These are phyloP conservation scores for Penicillium verrucosum DNA, from an alignment of 2,329 filamentous ascomycete species.

Conservation along the genomic window DNA sequence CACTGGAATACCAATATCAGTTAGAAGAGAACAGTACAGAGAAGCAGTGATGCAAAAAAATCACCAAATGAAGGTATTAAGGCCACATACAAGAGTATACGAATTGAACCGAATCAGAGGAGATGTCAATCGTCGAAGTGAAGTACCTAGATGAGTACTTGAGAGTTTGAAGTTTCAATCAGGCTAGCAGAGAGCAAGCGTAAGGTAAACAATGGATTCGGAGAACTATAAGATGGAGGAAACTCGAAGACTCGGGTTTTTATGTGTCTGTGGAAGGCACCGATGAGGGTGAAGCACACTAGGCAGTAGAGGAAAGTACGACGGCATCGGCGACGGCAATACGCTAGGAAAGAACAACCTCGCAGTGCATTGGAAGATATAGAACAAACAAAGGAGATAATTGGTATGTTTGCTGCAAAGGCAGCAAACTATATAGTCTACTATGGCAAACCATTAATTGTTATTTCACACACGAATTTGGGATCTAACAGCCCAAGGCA, in stretches of 20 bases:
- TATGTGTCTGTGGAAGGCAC: no score
- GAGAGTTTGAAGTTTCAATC: not conserved
- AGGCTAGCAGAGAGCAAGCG: not conserved
- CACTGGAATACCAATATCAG: not conserved
- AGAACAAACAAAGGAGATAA: constrained; percentile 25
- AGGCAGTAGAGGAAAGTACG: not conserved
- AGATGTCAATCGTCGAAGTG: not conserved
- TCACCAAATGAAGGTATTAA: not conserved
- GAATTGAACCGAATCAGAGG: not conserved
- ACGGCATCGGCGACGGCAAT: not conserved
- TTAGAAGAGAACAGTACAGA: not conserved
- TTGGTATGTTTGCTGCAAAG: constrained; percentile 19
- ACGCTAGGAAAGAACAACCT: not conserved
- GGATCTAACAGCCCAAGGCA: constrained; percentile 28
- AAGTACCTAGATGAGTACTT: not conserved
- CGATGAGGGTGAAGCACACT: not conserved
- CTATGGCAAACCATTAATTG: constrained; percentile 31
- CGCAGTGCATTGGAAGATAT: not conserved
- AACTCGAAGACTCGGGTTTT: not conserved
- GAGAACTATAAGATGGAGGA: not conserved
- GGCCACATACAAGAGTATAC: not conserved
- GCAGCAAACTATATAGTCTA: constrained; percentile 29
- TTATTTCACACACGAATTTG: constrained; percentile 31
- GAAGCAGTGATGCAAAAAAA: no score
- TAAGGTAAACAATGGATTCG: not conserved